Evolutionary conservation across 306 rosid species (phyloP).

Genomic region (Quercus mongolica): DNA sequence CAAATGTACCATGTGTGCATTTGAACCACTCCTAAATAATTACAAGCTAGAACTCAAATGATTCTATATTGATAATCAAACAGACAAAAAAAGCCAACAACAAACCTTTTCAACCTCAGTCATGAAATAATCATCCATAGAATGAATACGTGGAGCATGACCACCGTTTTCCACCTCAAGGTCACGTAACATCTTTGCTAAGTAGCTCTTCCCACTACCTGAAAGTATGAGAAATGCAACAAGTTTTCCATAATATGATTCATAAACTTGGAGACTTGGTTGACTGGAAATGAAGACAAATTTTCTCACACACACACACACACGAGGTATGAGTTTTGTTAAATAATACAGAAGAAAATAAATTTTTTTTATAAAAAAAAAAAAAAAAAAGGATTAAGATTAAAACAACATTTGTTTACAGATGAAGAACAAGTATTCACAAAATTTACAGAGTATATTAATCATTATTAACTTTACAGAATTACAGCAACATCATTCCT

Average conservation of each 20-base stretch:
- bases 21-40: too few species aligned
- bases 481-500: neutral
- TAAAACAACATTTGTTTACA: too few species aligned
- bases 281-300: neutral
- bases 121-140: slow-evolving; percentile 98
- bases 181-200: slow-evolving; percentile 94
- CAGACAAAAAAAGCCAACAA: slow-evolving; percentile 9
- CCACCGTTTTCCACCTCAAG: slow-evolving; percentile 89
- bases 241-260: slow-evolving; percentile 11
- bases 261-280: slow-evolving; percentile 7
- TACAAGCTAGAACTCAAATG: neutral
- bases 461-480: neutral
- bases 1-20: too few species aligned
- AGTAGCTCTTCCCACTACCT: slow-evolving; percentile 98
- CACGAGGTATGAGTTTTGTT: neutral
- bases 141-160: slow-evolving; percentile 90
- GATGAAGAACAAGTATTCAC: too few species aligned
- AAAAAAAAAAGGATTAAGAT: too few species aligned
- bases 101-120: slow-evolving; percentile 93
- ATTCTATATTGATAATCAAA: slow-evolving; percentile 3
- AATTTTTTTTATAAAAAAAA: too few species aligned
- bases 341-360: neutral
- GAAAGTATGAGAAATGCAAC: slow-evolving; percentile 18
- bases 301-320: neutral
- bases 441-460: too few species aligned